These are phyloP conservation scores for Capsicum baccatum DNA, from an alignment of 257 asterid species.

Conservation along the genomic window DNA sequence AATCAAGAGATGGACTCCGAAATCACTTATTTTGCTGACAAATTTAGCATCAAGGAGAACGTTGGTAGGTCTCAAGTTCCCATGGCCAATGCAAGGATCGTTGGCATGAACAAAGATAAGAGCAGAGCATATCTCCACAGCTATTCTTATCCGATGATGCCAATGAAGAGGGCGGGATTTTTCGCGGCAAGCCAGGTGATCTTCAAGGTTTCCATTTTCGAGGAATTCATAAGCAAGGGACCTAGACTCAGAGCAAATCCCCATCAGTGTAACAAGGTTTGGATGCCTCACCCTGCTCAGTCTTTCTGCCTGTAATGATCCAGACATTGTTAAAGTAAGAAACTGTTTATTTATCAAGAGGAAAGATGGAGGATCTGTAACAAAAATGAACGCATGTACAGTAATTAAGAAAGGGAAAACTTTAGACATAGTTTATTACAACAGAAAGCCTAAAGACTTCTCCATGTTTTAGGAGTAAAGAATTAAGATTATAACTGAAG, in stretches of 20 bases:
- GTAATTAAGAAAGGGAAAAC: too few relatives aligned
- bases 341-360: neutral
- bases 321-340: conserved; percentile 33
- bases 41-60: conserved; percentile 70
- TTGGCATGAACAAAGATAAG: conserved; percentile 71
- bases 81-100: conserved; percentile 55
- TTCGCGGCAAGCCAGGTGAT: conserved; percentile 54
- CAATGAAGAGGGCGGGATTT: conserved; percentile 66
- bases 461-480: too few relatives aligned
- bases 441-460: too few relatives aligned
- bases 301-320: conserved; percentile 58
- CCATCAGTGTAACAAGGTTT: conserved; percentile 73
- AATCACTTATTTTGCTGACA: conserved; percentile 68
- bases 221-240: conserved; percentile 86
- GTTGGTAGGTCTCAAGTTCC: conserved; percentile 71
- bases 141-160: conserved; percentile 80
- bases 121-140: conserved; percentile 67
- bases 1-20: conserved; percentile 57
- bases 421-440: too few relatives aligned
- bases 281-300: conserved; percentile 92
- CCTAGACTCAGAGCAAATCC: conserved; percentile 84
- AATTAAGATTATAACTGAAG: neutral
- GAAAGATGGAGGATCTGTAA: neutral
- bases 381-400: neutral
- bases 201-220: conserved; percentile 81